Percentiles rank a stretch among this genome's conserved stretches.
These are phyloP conservation scores for Paraconiothyrium brasiliense DNA, from an alignment of 2,329 filamentous ascomycete species.

Conservation along the genomic window DNA sequence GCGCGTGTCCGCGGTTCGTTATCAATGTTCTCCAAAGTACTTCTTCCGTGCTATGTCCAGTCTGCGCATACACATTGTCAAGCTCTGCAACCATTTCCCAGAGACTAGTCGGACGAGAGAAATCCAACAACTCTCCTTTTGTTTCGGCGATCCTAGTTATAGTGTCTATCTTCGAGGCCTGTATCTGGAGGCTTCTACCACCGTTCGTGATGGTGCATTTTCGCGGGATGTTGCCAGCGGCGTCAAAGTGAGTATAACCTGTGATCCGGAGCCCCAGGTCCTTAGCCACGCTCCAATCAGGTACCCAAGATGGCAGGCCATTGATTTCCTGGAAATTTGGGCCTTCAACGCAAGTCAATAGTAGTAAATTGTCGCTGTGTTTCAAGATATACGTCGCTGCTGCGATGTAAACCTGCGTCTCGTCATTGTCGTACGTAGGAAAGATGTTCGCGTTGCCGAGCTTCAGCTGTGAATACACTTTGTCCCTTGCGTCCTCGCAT, in stretches of 20 bases:
- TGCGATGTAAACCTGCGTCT: conserved; percentile 22
- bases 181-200: conserved; percentile 14
- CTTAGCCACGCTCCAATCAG: conserved; percentile 27
- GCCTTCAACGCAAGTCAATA: conserved; percentile 29
- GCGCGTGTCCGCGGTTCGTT: conserved; percentile 20
- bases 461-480: conserved; percentile 29
- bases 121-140: conserved; percentile 17
- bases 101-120: conserved; percentile 15
- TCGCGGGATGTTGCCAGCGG: conserved; percentile 12
- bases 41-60: conserved; percentile 20
- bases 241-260: conserved; percentile 25
- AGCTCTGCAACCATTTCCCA: conserved; percentile 21
- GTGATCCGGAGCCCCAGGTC: conserved; percentile 23
- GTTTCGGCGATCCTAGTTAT: conserved; percentile 16
- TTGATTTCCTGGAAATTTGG: conserved; percentile 22
- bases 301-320: conserved; percentile 30
- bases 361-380: conserved; percentile 21
- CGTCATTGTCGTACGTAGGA: conserved; percentile 21
- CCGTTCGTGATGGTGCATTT: not conserved
- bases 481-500: conserved; percentile 29
- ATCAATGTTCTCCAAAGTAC: conserved; percentile 25
- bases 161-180: conserved; percentile 16
- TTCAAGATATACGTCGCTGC: conserved; percentile 28
- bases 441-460: conserved; percentile 21
- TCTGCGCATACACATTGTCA: conserved; percentile 7